phyloP scores from a whole-genome alignment of 2,329 filamentous ascomycete genomes.

The Beauveria asiatica region DNA sequence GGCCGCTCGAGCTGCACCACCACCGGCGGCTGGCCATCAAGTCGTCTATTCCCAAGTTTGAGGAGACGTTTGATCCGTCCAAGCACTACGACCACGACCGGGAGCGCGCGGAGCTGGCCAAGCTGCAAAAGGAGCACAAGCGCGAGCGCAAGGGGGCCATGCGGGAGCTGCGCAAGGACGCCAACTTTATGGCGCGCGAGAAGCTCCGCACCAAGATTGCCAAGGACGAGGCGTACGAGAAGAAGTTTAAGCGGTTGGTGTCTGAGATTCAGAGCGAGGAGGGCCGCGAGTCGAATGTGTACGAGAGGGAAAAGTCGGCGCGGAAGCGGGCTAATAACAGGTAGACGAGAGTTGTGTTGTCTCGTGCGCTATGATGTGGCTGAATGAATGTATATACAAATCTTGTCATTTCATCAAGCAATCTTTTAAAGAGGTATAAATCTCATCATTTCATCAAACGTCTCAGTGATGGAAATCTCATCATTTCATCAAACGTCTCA shows the following conservation, averaged over 20 bases:
- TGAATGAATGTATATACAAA: neutral
- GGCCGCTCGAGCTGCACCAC: conserved; percentile 79
- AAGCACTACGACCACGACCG: conserved; percentile 96
- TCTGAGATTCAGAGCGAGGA: conserved; percentile 95
- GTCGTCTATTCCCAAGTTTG: conserved; percentile 84
- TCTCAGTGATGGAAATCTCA: too few relatives aligned
- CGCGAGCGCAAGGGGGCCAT: conserved; percentile 90
- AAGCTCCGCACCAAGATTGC: conserved; percentile 87
- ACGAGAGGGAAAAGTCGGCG: conserved; percentile 75
- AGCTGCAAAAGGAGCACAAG: conserved; percentile 86
- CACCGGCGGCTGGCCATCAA: conserved; percentile 86
- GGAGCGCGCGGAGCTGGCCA: conserved; percentile 76
- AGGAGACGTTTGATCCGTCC: conserved; percentile 87
- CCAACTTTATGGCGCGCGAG: conserved; percentile 86
- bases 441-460: too few relatives aligned
- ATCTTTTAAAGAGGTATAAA: neutral
- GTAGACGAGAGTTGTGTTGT: conserved; percentile 15
- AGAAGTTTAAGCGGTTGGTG: conserved; percentile 86
- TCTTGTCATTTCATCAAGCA: too few relatives aligned
- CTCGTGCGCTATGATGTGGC: neutral
- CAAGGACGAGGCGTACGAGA: conserved; percentile 87
- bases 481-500: too few relatives aligned
- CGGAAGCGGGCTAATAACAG: conserved; percentile 57
- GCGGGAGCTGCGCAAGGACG: conserved; percentile 89
- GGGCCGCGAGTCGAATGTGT: conserved; percentile 74